These are phyloP conservation scores for Camellia japonica DNA, from an alignment of 148 eudicot species.

Conservation along the genomic window DNA sequence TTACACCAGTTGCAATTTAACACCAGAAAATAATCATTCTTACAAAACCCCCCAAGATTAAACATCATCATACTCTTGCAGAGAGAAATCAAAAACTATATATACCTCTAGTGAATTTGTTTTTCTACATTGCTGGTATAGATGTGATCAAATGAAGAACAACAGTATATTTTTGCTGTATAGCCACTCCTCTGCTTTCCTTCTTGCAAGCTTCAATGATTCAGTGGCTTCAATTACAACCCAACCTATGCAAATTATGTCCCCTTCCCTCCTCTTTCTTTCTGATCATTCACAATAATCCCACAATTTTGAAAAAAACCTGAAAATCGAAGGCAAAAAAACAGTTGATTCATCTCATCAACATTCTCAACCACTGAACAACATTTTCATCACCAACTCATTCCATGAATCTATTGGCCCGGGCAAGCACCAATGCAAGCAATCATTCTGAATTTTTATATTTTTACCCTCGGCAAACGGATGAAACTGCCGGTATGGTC, in stretches of 20 bases:
- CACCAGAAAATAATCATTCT: not conserved
- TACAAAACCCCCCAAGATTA: not conserved
- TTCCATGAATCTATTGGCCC: constrained; percentile 94
- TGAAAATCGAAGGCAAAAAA: not conserved
- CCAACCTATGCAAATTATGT: not conserved
- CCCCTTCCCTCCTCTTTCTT: not conserved
- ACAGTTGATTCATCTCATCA: not conserved
- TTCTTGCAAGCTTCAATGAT: not conserved
- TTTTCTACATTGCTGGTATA: not conserved
- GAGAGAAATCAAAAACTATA: not conserved
- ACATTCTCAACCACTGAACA: constrained; percentile 29
- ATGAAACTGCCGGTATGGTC: constrained; percentile 56
- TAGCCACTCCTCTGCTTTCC: not conserved
- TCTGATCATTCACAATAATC: not conserved
- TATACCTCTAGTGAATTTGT: not conserved
- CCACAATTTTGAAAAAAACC: not conserved
- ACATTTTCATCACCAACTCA: constrained; percentile 56
- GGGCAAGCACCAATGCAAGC: constrained; percentile 96
- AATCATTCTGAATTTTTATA: constrained; percentile 69
- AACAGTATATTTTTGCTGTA: not conserved
- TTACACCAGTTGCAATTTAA: not conserved
- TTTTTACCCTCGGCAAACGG: constrained; percentile 55
- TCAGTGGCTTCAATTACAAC: not conserved
- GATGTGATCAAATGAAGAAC: not conserved
- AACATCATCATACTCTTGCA: not conserved